Percentiles rank a stretch among this genome's conserved stretches.
Evolutionary conservation across 257 asterid species (phyloP).

Genomic region (Anisodus tanguticus): DNA sequence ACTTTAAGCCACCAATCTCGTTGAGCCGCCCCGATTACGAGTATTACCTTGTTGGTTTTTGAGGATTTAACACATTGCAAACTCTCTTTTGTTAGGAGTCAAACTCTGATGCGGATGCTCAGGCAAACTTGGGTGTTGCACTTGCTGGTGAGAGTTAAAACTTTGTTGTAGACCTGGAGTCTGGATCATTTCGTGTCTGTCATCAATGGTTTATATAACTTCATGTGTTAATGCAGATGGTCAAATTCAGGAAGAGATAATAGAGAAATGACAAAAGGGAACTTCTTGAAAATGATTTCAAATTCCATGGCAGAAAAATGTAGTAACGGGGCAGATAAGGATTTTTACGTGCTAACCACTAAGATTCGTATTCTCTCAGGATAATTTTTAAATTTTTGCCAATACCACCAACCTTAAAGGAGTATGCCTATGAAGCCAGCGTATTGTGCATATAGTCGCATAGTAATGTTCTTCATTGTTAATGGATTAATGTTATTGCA

Average conservation of each 20-base stretch:
- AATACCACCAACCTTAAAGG: background rate
- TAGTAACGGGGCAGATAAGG: background rate
- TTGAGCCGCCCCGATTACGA: background rate
- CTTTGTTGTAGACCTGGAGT: background rate
- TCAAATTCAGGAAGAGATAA: conserved; percentile 63
- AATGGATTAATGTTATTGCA: background rate
- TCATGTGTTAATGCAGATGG: conserved; percentile 57
- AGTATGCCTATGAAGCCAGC: background rate
- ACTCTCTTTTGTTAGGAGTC: conserved; percentile 54
- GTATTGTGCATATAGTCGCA: background rate
- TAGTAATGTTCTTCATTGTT: background rate
- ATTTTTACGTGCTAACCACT: background rate
- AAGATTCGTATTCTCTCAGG: background rate
- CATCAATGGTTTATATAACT: background rate
- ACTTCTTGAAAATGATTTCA: background rate
- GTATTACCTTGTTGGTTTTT: background rate
- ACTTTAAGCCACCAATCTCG: no score
- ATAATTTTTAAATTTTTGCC: background rate
- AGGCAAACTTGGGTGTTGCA: conserved; percentile 84
- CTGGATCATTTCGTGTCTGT: background rate
- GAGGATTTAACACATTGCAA: background rate
- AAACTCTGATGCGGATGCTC: conserved; percentile 91
- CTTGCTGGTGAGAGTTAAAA: conserved; percentile 64
- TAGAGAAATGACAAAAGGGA: conserved; percentile 47
- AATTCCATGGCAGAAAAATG: background rate